Evolutionary conservation across 371 early-diverging fungal genomes (phyloP).

Genomic region (Mortierella sp.): DNA sequence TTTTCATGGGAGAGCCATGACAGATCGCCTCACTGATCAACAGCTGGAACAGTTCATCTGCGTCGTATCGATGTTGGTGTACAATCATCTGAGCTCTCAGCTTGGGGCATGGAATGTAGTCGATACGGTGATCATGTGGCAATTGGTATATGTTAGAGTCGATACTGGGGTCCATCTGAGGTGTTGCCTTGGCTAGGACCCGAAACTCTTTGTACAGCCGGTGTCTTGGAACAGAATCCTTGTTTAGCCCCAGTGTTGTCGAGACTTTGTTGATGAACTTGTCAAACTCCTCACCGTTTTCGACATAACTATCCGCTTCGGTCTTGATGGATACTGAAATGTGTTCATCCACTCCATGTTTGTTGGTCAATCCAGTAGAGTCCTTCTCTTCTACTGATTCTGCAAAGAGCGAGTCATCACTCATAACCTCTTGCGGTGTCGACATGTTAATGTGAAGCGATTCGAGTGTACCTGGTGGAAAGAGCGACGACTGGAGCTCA

Average conservation of each 20-base stretch:
- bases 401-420: slow-evolving; percentile 28
- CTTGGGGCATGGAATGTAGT: slow-evolving; percentile 65
- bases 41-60: slow-evolving; percentile 64
- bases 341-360: no score
- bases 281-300: no score
- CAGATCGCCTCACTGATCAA: slow-evolving; percentile 60
- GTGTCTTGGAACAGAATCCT: slow-evolving; percentile 27
- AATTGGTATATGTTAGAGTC: slow-evolving; percentile 54
- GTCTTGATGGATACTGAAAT: no score
- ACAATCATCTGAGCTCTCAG: slow-evolving; percentile 72
- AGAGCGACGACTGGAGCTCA: slow-evolving; percentile 49
- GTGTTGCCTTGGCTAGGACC: slow-evolving; percentile 31
- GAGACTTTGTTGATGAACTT: no score
- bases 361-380: slow-evolving; percentile 36
- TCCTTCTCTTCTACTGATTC: no score
- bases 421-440: slow-evolving; percentile 45
- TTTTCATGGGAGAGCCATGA: slow-evolving; percentile 66
- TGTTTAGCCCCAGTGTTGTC: no score
- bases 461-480: slow-evolving; percentile 46
- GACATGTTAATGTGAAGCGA: slow-evolving; percentile 24
- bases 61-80: slow-evolving; percentile 65
- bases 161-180: slow-evolving; percentile 42
- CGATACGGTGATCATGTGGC: slow-evolving; percentile 70
- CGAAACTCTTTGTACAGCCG: slow-evolving; percentile 42
- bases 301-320: no score